These are phyloP conservation scores for Lentinula raphanica DNA, from an alignment of 768 basidiomycete genomes.

Conservation along the genomic window DNA sequence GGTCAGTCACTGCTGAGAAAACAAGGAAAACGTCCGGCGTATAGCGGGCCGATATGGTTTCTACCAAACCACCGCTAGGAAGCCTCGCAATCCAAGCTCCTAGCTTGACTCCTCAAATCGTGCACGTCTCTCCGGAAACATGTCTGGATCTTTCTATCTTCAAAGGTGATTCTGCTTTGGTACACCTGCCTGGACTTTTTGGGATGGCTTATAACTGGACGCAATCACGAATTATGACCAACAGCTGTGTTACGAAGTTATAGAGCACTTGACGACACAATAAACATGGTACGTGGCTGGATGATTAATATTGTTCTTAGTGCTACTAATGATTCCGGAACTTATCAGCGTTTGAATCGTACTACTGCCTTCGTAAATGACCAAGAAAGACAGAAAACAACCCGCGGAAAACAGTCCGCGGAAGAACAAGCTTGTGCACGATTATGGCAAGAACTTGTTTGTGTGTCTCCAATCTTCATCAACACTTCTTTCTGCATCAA, in stretches of 20 bases:
- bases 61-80: slow-evolving; percentile 42
- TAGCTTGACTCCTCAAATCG: slow-evolving; percentile 45
- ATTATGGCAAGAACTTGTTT: slow-evolving; percentile 75
- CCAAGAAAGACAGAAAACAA: slow-evolving; percentile 42
- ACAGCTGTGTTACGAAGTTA: slow-evolving; percentile 80
- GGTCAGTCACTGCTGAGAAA: not conserved
- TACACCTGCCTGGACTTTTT: too few species aligned
- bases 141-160: slow-evolving; percentile 73
- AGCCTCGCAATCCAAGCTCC: slow-evolving; percentile 69
- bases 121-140: slow-evolving; percentile 69
- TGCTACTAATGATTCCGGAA: not conserved
- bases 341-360: slow-evolving; percentile 57
- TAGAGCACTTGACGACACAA: slow-evolving; percentile 72
- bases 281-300: slow-evolving; percentile 40
- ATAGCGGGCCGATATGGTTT: not conserved
- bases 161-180: slow-evolving; percentile 43
- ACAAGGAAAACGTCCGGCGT: too few species aligned
- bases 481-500: slow-evolving; percentile 13
- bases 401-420: slow-evolving; percentile 35
- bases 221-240: slow-evolving; percentile 1
- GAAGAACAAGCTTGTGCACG: slow-evolving; percentile 73
- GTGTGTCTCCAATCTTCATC: slow-evolving; percentile 30
- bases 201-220: too few species aligned
- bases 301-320: not conserved
- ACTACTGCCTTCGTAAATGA: slow-evolving; percentile 74